phyloP scores from a whole-genome alignment of 768 basidiomycete species.

The Mycena chlorophos region DNA sequence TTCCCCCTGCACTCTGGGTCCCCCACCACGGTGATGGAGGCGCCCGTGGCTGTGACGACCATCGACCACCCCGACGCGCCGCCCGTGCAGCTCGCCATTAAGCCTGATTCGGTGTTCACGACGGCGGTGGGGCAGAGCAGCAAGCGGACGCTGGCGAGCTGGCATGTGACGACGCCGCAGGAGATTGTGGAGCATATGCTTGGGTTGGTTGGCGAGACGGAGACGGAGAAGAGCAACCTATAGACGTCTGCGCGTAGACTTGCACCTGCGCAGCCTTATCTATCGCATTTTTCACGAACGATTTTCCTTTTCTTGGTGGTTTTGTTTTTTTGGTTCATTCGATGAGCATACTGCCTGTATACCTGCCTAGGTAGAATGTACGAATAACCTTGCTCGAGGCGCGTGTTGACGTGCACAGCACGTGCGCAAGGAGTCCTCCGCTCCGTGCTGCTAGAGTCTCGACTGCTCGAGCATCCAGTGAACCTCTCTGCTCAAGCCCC shows the following conservation, averaged over 20 bases:
- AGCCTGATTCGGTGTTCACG: conserved; percentile 77
- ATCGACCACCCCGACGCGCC: conserved; percentile 41
- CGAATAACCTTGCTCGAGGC: too few species aligned
- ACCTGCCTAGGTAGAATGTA: background rate
- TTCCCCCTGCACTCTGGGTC: conserved; percentile 56
- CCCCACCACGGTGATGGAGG: conserved; percentile 52
- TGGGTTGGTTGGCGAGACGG: conserved; percentile 43
- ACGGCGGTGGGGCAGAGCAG: conserved; percentile 89
- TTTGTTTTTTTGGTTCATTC: background rate
- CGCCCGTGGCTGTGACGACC: conserved; percentile 54
- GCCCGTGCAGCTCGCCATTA: conserved; percentile 62
- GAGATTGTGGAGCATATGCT: conserved; percentile 85
- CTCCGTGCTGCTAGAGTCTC: too few species aligned
- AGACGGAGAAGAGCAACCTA: conserved; percentile 4
- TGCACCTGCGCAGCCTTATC: background rate
- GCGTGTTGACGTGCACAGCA: too few species aligned
- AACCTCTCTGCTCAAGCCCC: too few species aligned
- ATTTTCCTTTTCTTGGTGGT: background rate
- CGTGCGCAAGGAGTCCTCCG: too few species aligned
- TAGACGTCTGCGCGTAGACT: background rate
- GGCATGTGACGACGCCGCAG: conserved; percentile 88
- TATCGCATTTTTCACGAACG: background rate
- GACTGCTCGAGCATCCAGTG: too few species aligned
- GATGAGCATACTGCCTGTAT: background rate
- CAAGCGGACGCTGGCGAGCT: conserved; percentile 87